These are phyloP conservation scores for Fonsecaea monophora DNA, from an alignment of 2,329 filamentous ascomycete species.

Conservation along the genomic window DNA sequence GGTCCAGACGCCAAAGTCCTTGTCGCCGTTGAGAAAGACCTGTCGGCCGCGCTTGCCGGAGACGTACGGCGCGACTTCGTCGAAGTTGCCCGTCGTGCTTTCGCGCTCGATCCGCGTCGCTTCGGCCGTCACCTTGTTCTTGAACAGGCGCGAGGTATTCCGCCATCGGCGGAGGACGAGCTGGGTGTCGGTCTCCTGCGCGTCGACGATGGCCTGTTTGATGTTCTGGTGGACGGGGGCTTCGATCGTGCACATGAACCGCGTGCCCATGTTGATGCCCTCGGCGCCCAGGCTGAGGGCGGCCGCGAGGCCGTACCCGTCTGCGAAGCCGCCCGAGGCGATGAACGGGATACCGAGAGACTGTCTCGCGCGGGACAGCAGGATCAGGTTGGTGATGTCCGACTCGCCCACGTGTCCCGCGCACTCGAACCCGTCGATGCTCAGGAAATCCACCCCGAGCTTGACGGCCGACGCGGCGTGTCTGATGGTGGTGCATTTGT, in stretches of 20 bases:
- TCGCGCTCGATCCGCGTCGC: constrained; percentile 63
- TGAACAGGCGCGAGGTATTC: constrained; percentile 86
- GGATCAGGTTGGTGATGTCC: constrained; percentile 62
- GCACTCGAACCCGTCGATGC: constrained; percentile 97
- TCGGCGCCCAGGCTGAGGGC: constrained; percentile 86
- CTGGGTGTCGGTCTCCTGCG: constrained; percentile 83
- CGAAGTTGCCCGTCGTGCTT: constrained; percentile 80
- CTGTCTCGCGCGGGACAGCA: constrained; percentile 58
- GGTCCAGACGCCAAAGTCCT: constrained; percentile 92
- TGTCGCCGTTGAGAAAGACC: constrained; percentile 91
- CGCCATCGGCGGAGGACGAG: constrained; percentile 86
- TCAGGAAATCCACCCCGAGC: constrained; percentile 93
- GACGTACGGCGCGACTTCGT: constrained; percentile 82
- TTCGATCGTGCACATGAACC: constrained; percentile 95
- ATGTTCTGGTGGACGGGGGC: constrained; percentile 91
- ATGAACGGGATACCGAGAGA: constrained; percentile 65
- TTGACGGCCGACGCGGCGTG: constrained; percentile 90
- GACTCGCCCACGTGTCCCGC: constrained; percentile 69
- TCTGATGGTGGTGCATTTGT: constrained; percentile 96
- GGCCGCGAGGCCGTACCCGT: constrained; percentile 88
- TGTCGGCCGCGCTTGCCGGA: constrained; percentile 87
- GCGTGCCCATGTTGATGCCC: constrained; percentile 96
- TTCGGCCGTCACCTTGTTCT: constrained; percentile 76
- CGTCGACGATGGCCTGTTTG: constrained; percentile 86
- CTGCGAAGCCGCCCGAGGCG: constrained; percentile 77